Base-by-base conservation (phyloP, 495 filamentous ascomycete species). In the Penicillium bialowiezense region DNA sequence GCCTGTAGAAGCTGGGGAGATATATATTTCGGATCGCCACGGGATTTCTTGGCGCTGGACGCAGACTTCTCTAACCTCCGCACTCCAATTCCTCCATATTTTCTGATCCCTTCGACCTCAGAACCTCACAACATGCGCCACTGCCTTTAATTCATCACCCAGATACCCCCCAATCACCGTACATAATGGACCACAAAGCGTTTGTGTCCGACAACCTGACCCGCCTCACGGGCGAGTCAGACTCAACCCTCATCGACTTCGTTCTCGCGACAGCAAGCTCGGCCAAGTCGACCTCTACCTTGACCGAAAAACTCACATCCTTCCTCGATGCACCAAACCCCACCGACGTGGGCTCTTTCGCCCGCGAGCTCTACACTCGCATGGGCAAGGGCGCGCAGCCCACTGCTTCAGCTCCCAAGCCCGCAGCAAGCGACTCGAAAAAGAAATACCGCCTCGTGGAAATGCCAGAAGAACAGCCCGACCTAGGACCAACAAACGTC, bases 401-500 rank as follows among this genome's bases (percentile, higher is more conserved):
- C n/a, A n/a, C 57, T 24, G 40, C 45, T 9, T 37, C 52, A 6
- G 13, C 29, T 3, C 18, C 53, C 21, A 51, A 50, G 24, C 41
- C 38, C 19, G 19, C 54, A 28, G 23, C 48, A 20, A 45, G 45
- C 12, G 55, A 50, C 31, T 46, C 62, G 38, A 77, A 69, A 59
- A 93, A 90, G 68, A 86, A 82, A 57, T 95, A 95, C 65, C 79
- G 83, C 8, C 76, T 95, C 18, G 73, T 95, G 32, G 85, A 90
- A 9, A 95, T 95, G 90, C n/a, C n/a, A n/a, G 87, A 86, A 38
- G 88, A 89, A 23, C 86, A 86, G 5, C 73, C 55, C 33, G 47
- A 66, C 10, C 58, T 82, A 32, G 78, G 74, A 3, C 78, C 83
- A 0, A 59, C 67, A 13, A 76, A 73, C 50, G 71, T 76, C 26